Evolutionary conservation across 495 filamentous ascomycete species (phyloP).

Genomic region (Penicillium maclennaniae): DNA sequence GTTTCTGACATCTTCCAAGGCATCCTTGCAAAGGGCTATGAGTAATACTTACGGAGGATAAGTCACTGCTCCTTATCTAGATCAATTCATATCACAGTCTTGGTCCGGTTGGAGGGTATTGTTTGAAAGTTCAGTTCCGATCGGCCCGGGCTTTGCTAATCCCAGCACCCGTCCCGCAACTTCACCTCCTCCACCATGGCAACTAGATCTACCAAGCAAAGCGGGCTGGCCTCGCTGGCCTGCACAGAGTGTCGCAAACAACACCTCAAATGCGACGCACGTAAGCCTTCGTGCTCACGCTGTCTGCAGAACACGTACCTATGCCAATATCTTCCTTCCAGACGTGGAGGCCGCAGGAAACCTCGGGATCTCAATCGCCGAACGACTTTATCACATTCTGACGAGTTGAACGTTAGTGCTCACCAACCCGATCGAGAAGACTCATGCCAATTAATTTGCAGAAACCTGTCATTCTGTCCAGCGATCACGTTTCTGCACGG

Average conservation of each 20-base stretch:
- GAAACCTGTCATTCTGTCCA: conserved; percentile 7
- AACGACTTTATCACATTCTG: conserved; percentile 6
- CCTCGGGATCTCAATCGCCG: conserved; percentile 19
- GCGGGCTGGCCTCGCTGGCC: conserved; percentile 30
- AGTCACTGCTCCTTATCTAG: no score
- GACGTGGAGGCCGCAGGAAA: conserved; percentile 35
- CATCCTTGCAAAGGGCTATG: no score
- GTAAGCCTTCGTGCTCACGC: conserved; percentile 34
- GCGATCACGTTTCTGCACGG: neutral
- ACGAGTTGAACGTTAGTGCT: conserved; percentile 12
- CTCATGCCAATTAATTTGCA: conserved; percentile 3
- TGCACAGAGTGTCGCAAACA: conserved; percentile 44
- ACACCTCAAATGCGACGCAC: conserved; percentile 41
- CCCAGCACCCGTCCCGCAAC: neutral
- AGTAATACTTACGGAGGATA: no score
- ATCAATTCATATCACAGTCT: no score
- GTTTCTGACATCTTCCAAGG: no score
- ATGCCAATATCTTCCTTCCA: conserved; percentile 39
- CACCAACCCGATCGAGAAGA: neutral
- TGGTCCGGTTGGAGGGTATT: no score
- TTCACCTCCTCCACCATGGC: neutral
- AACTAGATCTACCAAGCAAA: conserved; percentile 14
- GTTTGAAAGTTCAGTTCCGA: no score
- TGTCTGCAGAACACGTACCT: conserved; percentile 26
- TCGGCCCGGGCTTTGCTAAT: neutral